phyloP scores from a whole-genome alignment of 1,284 basidiomycete species.

The Schizopora paradoxa region DNA sequence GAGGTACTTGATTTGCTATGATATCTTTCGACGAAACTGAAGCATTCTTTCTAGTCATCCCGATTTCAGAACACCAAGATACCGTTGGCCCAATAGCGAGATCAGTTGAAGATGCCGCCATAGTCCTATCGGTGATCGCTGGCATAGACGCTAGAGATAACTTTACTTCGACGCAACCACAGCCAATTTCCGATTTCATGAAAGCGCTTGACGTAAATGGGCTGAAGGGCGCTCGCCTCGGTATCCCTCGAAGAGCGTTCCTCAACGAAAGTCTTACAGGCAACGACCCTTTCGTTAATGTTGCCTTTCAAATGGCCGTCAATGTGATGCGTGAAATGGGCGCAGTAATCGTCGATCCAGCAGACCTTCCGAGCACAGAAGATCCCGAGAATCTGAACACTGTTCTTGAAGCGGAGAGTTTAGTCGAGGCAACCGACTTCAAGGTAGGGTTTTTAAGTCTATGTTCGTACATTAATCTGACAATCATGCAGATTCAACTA shows the following conservation, averaged over 20 bases:
- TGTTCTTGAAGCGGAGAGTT: constrained; percentile 44
- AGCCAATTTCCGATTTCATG: constrained; percentile 48
- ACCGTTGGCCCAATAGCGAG: constrained; percentile 59
- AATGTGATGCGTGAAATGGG: constrained; percentile 44
- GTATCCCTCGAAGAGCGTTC: constrained; percentile 47
- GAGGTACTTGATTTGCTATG: constrained; percentile 33
- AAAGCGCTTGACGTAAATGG: constrained; percentile 45
- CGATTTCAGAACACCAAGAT: constrained; percentile 58
- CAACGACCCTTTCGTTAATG: constrained; percentile 38
- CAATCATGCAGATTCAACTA: constrained; percentile 39
- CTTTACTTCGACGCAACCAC: constrained; percentile 53
- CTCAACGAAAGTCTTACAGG: constrained; percentile 38
- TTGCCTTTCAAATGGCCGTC: constrained; percentile 47
- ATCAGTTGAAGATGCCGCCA: constrained; percentile 53
- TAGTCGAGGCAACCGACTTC: constrained; percentile 51
- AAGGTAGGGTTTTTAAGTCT: constrained; percentile 36
- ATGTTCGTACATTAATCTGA: background rate
- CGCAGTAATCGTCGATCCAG: constrained; percentile 57
- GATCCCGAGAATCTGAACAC: constrained; percentile 33
- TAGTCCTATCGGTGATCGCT: constrained; percentile 54
- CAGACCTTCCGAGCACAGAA: constrained; percentile 51
- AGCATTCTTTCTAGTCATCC: constrained; percentile 39
- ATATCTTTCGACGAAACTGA: background rate
- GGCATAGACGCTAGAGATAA: constrained; percentile 57
- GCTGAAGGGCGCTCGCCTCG: constrained; percentile 52